Evolutionary conservation across 129 eudicot species (phyloP).

Genomic region (Ambrosia trifida): DNA sequence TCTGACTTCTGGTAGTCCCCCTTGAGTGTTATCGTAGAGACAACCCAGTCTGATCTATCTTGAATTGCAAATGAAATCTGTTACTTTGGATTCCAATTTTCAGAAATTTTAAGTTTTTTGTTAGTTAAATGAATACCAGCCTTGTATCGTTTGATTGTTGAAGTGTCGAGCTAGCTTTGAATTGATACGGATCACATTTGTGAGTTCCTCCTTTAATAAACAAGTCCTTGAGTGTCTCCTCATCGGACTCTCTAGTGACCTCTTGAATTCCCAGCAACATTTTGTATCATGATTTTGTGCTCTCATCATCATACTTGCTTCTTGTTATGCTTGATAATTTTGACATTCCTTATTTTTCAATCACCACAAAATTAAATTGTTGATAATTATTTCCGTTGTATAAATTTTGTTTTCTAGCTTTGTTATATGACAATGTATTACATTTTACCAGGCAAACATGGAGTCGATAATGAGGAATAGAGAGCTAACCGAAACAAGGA

Average conservation of each 20-base stretch:
- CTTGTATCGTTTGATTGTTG: too few species aligned
- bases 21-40: too few species aligned
- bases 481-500: conserved; percentile 94
- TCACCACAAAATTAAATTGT: not conserved
- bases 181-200: too few species aligned
- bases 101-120: too few species aligned
- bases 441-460: conserved; percentile 74
- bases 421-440: conserved; percentile 13
- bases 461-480: conserved; percentile 90
- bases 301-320: conserved; percentile 8
- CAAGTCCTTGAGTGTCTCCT: conserved; percentile 4
- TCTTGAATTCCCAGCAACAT: conserved; percentile 18
- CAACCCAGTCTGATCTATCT: too few species aligned
- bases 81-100: too few species aligned
- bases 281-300: conserved; percentile 9
- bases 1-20: too few species aligned
- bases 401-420: not conserved
- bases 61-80: too few species aligned
- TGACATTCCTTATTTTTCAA: conserved; percentile 1
- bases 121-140: too few species aligned
- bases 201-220: not conserved
- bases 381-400: conserved; percentile 18
- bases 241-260: not conserved
- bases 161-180: too few species aligned
- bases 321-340: conserved; percentile 19